A percentile compares a stretch with the other conserved stretches of the same genome.
Conservation (phyloP, 2,329 filamentous ascomycete species). For the Colletotrichum paranaense region DNA sequence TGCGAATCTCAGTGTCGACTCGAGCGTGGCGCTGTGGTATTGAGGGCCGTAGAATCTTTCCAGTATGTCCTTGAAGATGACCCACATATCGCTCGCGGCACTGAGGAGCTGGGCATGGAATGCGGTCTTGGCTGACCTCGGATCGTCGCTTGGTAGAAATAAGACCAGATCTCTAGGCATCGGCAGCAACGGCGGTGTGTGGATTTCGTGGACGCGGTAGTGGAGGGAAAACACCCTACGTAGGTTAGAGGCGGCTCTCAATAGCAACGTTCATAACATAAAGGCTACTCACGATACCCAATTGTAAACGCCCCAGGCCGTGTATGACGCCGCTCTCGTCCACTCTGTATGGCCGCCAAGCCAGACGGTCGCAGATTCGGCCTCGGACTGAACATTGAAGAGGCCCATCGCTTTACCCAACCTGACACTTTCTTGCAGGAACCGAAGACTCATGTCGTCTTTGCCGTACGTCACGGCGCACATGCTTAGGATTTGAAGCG, state of each 20-base stretch:
- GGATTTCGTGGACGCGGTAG: slow-evolving; percentile 15
- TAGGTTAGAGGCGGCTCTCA: background rate
- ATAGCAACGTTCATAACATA: too few species aligned
- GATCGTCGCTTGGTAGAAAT: background rate
- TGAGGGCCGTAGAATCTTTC: background rate
- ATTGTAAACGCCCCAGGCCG: slow-evolving; percentile 44
- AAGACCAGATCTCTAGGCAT: background rate
- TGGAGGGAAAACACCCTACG: slow-evolving; percentile 10
- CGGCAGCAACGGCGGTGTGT: slow-evolving; percentile 13
- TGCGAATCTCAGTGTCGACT: background rate
- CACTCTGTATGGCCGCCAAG: background rate
- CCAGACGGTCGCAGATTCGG: slow-evolving; percentile 10
- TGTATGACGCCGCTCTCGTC: slow-evolving; percentile 36
- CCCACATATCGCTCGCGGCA: slow-evolving; percentile 15
- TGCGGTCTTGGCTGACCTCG: background rate
- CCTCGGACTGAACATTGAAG: slow-evolving; percentile 1
- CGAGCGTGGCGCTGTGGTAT: fast-evolving
- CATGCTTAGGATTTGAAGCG: slow-evolving; percentile 8
- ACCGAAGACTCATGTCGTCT: slow-evolving; percentile 1
- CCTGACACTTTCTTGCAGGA: background rate
- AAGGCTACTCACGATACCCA: slow-evolving; percentile 27
- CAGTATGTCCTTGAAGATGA: background rate
- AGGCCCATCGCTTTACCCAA: slow-evolving; percentile 16
- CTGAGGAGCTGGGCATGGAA: background rate
- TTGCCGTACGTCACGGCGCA: slow-evolving; percentile 2